Percentiles rank a stretch among this genome's conserved stretches.
Evolutionary conservation across 441 rosid species (phyloP).

Genomic region (Capsella rubella): DNA sequence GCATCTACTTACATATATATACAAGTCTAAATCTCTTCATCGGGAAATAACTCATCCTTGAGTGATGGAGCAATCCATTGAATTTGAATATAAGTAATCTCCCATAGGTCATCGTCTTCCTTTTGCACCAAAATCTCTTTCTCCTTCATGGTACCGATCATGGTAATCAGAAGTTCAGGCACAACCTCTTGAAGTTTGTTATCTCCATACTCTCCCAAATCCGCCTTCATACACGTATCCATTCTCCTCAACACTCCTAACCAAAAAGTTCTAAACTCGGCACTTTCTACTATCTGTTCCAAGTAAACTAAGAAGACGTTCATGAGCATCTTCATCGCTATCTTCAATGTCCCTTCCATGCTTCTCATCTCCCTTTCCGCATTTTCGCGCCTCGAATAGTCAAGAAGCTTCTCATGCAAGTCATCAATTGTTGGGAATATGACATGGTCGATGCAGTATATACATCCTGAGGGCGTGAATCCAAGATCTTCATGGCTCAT

Average conservation of each 20-base stretch:
- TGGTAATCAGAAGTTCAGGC: constrained; percentile 66
- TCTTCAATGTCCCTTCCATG: constrained; percentile 81
- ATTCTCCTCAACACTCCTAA: constrained; percentile 83
- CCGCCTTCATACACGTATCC: constrained; percentile 96
- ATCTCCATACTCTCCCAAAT: constrained; percentile 68
- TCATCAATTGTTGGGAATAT: constrained; percentile 85
- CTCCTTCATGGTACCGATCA: constrained; percentile 74
- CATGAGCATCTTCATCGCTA: constrained; percentile 67
- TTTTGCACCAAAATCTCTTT: constrained; percentile 60
- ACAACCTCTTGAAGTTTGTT: constrained; percentile 60
- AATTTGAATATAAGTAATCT: constrained; percentile 81
- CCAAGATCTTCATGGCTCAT: constrained; percentile 65
- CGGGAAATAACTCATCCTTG: constrained; percentile 81
- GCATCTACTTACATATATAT: no score
- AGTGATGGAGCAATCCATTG: constrained; percentile 94
- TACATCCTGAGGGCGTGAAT: constrained; percentile 62
- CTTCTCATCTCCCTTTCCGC: constrained; percentile 83
- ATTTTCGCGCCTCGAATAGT: constrained; percentile 74
- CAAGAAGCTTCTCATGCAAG: constrained; percentile 81
- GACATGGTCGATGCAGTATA: constrained; percentile 73
- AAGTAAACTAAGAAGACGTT: constrained; percentile 58
- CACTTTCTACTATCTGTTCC: constrained; percentile 54
- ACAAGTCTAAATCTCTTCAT: constrained; percentile 47
- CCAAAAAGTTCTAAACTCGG: constrained; percentile 83
- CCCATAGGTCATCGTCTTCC: constrained; percentile 83